Evolutionary conservation across 2,329 filamentous ascomycete genomes (phyloP).

Genomic region (Colletotrichum sp.): DNA sequence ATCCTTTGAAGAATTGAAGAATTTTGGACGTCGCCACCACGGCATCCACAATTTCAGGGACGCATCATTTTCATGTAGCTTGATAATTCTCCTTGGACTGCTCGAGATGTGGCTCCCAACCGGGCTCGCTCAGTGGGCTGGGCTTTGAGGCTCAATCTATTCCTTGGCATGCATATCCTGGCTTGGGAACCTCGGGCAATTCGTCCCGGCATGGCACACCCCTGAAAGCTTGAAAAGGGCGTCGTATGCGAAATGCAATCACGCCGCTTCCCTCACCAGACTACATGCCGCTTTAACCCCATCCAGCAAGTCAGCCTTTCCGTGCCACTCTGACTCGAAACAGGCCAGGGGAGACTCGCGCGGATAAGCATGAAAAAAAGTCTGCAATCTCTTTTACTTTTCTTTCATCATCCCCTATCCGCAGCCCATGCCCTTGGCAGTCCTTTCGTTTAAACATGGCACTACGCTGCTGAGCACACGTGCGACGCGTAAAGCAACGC

Average conservation of each 20-base stretch:
- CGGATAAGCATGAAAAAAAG: neutral
- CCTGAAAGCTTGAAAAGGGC: neutral
- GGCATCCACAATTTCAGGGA: neutral
- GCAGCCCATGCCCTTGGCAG: neutral
- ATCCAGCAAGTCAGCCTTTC: neutral
- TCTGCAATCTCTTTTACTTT: neutral
- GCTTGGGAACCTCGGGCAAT: neutral
- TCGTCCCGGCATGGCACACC: neutral
- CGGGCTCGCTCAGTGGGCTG: neutral
- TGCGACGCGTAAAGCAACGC: neutral
- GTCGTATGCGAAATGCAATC: neutral
- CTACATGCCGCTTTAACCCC: neutral
- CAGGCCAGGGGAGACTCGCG: neutral
- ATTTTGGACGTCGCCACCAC: neutral
- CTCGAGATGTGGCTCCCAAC: neutral
- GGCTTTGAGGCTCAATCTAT: conserved; percentile 12
- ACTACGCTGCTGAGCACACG: neutral
- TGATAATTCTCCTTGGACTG: neutral
- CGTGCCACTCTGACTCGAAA: conserved; percentile 4
- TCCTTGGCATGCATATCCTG: conserved; percentile 8
- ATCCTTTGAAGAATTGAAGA: conserved; percentile 1
- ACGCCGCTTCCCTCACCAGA: neutral
- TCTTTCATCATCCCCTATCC: neutral
- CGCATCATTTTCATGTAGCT: neutral
- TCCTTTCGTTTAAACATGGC: neutral